phyloP scores from a whole-genome alignment of 2,329 filamentous ascomycete genomes.

The Exophiala spinifera region DNA sequence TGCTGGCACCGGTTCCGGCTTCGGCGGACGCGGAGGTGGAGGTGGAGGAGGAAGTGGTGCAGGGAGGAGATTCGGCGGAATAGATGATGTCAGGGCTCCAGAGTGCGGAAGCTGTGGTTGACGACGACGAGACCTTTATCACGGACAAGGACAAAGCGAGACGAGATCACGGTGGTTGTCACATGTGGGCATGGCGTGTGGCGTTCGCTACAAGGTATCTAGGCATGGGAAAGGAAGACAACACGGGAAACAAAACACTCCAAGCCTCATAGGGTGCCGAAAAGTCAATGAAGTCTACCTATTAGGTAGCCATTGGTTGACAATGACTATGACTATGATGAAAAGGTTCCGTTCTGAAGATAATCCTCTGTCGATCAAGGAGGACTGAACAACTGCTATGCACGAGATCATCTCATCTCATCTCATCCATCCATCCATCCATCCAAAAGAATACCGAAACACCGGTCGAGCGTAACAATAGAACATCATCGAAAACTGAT shows the following conservation, averaged over 20 bases:
- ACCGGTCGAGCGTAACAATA: not conserved
- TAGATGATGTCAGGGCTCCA: slow-evolving; percentile 49
- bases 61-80: slow-evolving; percentile 42
- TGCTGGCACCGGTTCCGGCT: slow-evolving; percentile 18
- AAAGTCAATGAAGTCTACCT: not conserved
- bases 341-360: too few relatives aligned
- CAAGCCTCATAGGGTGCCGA: not conserved
- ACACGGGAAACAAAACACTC: too few relatives aligned
- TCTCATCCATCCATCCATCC: not conserved
- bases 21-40: slow-evolving; percentile 34
- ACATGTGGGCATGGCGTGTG: not conserved
- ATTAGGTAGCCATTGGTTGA: slow-evolving; percentile 14
- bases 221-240: too few relatives aligned
- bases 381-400: too few relatives aligned
- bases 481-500: not conserved
- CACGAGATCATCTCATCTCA: too few relatives aligned
- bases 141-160: too few relatives aligned
- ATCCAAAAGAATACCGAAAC: not conserved
- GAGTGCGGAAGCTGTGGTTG: slow-evolving; percentile 46
- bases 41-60: slow-evolving; percentile 34
- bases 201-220: too few relatives aligned
- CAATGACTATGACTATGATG: slow-evolving; percentile 9
- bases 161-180: too few relatives aligned
- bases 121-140: slow-evolving; percentile 12
- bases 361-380: too few relatives aligned